Base-by-base conservation (phyloP, 2,329 filamentous ascomycete species). In the Scedosporium dehoogii region DNA sequence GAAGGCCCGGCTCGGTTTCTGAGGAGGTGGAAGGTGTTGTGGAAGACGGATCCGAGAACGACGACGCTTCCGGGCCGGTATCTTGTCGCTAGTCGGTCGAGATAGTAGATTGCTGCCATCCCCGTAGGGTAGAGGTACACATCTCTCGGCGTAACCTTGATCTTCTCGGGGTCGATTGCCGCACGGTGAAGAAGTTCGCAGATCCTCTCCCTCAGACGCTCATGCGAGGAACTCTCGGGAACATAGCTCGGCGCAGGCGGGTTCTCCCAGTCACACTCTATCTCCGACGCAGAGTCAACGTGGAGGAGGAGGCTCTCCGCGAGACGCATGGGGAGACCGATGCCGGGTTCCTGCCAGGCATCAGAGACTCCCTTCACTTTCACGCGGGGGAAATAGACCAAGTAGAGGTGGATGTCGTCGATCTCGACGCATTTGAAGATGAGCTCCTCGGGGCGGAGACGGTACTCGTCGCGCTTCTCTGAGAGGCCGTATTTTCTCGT, bases 91-190 rank as follows among this genome's bases (percentile, higher is more conserved):
- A 71, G 42, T 78, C 78, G 1, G 16, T 58, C 23, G 16, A 75
- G 64, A 25, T 75, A 70, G 62, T 76, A 80, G 10, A 85, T 77
- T 27, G 77, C 74, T 0, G 77, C 77, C 81, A 85, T 85, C 27
- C 82, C 82, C 0, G 79, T 79, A 4, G 77, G 76, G 66, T 80
- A 84, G 21, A 85, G 71, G 59, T 75, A 83, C 1, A 85, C 76
- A 64, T 85, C 81, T 3, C 14, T 23, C 2, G 56, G 6, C 10
- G 23, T 41, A 14, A 41, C 56, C 29, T 16, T 16, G 14, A 33
- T 14, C 56, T 33, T 27, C 23, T n/a, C 66, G 7, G 67, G 63
- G 5, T 73, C 68, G 25, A 72, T 68, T 1, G 77, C 70, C 0
- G 75, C 78, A 4, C 78, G 74, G 61, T 74, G 74, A 14, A 81